Conservation (phyloP, 2,329 filamentous ascomycete genomes). For the Scytalidium sp. region DNA sequence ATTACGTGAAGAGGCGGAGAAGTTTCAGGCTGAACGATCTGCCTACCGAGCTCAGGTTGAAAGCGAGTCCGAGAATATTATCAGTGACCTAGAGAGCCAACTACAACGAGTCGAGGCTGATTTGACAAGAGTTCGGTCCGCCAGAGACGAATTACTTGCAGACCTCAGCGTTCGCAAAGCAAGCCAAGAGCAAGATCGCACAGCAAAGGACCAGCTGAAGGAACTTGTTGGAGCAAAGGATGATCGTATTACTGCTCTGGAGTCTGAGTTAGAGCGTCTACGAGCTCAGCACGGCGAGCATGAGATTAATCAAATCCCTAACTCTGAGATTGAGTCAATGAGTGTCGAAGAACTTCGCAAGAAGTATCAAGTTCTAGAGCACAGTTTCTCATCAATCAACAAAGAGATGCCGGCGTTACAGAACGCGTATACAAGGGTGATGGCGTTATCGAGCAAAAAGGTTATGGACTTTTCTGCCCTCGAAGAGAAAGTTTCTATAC, state of each 20-base stretch:
- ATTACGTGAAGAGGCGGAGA: constrained; percentile 80
- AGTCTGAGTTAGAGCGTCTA: constrained; percentile 77
- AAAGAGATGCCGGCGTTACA: constrained; percentile 88
- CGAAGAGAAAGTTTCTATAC: constrained; percentile 73
- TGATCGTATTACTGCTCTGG: constrained; percentile 75
- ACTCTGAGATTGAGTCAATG: constrained; percentile 53
- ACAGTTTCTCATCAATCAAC: constrained; percentile 79
- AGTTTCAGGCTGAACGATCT: constrained; percentile 79
- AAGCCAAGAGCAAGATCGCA: constrained; percentile 71
- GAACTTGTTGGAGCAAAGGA: constrained; percentile 79
- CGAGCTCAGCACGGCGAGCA: constrained; percentile 50
- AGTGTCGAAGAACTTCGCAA: constrained; percentile 68
- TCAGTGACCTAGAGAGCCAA: constrained; percentile 78
- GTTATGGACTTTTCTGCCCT: constrained; percentile 70
- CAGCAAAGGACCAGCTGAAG: constrained; percentile 69
- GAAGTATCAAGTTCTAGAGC: constrained; percentile 72
- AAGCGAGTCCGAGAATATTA: constrained; percentile 69
- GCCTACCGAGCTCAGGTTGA: constrained; percentile 79
- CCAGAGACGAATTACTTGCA: constrained; percentile 80
- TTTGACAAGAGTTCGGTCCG: constrained; percentile 78
- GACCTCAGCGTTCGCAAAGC: constrained; percentile 79
- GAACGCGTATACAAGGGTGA: constrained; percentile 85
- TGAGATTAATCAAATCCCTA: constrained; percentile 33
- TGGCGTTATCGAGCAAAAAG: constrained; percentile 81
- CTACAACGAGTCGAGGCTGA: constrained; percentile 80